Percentiles rank a stretch among this genome's conserved stretches.
phyloP scores from a whole-genome alignment of 2,329 filamentous ascomycete genomes.

The Hymenoscyphus salicellus region DNA sequence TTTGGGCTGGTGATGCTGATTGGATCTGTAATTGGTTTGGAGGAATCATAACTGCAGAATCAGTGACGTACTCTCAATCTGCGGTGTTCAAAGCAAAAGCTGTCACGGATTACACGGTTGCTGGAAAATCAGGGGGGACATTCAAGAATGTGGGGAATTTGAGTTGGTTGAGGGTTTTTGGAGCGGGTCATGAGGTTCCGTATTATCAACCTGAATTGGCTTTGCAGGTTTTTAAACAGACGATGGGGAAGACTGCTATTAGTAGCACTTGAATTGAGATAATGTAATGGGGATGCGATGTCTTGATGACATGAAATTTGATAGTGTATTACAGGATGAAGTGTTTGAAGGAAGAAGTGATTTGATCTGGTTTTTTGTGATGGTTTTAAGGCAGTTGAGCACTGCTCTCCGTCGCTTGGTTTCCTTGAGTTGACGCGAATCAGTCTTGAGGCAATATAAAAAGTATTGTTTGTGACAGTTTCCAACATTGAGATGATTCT shows the following conservation, averaged over 20 bases:
- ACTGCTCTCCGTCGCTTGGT: too few species aligned
- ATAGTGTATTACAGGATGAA: too few species aligned
- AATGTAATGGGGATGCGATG: too few species aligned
- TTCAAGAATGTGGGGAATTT: conserved; percentile 50
- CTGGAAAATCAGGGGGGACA: conserved; percentile 44
- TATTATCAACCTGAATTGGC: conserved; percentile 39
- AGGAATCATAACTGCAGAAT: conserved; percentile 44
- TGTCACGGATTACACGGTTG: conserved; percentile 45
- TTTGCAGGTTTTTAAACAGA: conserved; percentile 45
- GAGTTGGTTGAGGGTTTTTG: conserved; percentile 46
- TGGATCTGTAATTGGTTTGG: conserved; percentile 57
- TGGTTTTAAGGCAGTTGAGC: too few species aligned
- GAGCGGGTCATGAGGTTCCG: conserved; percentile 40
- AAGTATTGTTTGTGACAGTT: too few species aligned
- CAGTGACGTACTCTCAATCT: conserved; percentile 42
- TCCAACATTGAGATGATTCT: too few species aligned
- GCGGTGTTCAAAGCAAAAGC: conserved; percentile 40
- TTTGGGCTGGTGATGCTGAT: conserved; percentile 55
- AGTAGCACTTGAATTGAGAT: conserved; percentile 32
- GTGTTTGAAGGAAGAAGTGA: too few species aligned
- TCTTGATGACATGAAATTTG: too few species aligned
- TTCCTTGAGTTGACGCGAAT: too few species aligned
- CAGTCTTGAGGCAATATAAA: too few species aligned
- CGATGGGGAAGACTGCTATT: conserved; percentile 38
- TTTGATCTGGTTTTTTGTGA: too few species aligned